phyloP scores from a whole-genome alignment of 2,329 filamentous ascomycete species.

The Hymenoscyphus occultus region DNA sequence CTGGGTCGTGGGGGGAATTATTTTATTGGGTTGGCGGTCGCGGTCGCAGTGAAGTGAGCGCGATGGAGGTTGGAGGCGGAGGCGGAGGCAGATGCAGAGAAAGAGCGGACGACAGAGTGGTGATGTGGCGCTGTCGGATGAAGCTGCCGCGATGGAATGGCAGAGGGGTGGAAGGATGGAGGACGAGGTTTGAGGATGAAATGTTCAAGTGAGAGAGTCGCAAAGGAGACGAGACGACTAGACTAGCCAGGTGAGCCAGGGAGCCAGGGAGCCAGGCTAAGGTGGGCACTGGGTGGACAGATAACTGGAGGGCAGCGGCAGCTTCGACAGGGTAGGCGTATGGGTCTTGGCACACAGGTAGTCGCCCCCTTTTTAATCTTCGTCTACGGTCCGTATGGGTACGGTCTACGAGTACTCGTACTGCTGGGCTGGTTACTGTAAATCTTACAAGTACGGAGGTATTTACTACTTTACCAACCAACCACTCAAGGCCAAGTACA shows the following conservation, averaged over 20 bases:
- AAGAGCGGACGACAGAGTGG: conserved; percentile 18
- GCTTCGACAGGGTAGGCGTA: no score
- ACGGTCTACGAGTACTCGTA: no score
- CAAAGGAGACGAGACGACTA: background rate
- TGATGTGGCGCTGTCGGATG: background rate
- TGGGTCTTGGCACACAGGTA: no score
- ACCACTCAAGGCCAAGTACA: no score
- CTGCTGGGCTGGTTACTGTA: no score
- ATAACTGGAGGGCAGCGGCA: no score
- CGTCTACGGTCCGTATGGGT: no score
- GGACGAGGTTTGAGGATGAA: background rate
- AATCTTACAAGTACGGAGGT: no score
- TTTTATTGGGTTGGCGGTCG: conserved; percentile 21
- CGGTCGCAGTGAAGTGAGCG: conserved; percentile 23
- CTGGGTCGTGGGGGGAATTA: conserved; percentile 10
- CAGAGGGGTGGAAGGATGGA: background rate
- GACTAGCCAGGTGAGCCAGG: background rate
- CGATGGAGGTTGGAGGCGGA: conserved; percentile 7
- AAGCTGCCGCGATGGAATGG: background rate
- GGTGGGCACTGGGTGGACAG: no score
- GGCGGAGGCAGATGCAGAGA: conserved; percentile 13
- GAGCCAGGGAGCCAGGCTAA: background rate
- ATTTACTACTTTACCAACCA: no score
- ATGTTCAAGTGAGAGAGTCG: background rate
- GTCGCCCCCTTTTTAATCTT: no score